These are phyloP conservation scores for Alternaria sp. DNA, from an alignment of 2,329 filamentous ascomycete species.

Conservation along the genomic window DNA sequence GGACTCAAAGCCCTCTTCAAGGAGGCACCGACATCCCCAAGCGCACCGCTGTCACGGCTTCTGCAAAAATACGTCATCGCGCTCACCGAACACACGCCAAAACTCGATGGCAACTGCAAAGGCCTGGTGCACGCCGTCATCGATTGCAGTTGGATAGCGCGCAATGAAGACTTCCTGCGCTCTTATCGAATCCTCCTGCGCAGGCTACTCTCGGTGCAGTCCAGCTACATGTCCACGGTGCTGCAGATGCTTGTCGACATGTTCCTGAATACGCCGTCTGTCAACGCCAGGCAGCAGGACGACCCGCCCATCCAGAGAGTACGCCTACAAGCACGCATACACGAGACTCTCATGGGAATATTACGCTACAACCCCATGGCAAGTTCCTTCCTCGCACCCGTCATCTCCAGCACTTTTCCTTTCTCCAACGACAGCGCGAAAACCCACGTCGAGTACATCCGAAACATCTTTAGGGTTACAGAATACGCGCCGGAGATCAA, in stretches of 20 bases:
- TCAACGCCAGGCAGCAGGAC: constrained; percentile 62
- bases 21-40: constrained; percentile 57
- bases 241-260: constrained; percentile 82
- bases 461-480: constrained; percentile 80
- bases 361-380: constrained; percentile 83
- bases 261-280: constrained; percentile 70
- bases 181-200: constrained; percentile 66
- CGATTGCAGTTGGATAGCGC: constrained; percentile 67
- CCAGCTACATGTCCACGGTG: constrained; percentile 76
- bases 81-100: constrained; percentile 64
- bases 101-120: constrained; percentile 64
- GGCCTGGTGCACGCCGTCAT: constrained; percentile 67
- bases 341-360: constrained; percentile 77
- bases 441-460: constrained; percentile 85
- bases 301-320: constrained; percentile 67
- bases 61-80: constrained; percentile 67
- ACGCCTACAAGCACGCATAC: constrained; percentile 75
- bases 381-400: constrained; percentile 71
- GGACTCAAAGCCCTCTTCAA: constrained; percentile 63
- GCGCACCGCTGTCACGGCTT: constrained; percentile 61
- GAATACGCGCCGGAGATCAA: constrained; percentile 80
- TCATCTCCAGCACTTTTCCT: constrained; percentile 75
- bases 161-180: constrained; percentile 66
- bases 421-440: constrained; percentile 78
- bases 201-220: constrained; percentile 80